Evolutionary conservation across 2,329 filamentous ascomycete species (phyloP).

Genomic region (Colletotrichum limetticola): DNA sequence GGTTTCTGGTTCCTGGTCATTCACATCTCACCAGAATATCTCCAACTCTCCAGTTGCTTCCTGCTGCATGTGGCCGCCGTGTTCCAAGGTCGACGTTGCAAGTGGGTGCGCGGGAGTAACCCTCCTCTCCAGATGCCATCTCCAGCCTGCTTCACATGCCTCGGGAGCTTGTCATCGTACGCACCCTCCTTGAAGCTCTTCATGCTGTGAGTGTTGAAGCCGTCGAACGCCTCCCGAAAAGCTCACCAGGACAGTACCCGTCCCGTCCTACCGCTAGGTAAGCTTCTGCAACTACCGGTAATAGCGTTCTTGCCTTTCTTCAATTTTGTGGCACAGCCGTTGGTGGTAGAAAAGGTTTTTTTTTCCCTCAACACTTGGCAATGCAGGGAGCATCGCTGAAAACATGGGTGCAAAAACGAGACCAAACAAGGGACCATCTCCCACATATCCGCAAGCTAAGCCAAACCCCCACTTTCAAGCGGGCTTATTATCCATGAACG

Average conservation of each 20-base stretch:
- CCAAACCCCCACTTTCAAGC: constrained; percentile 17
- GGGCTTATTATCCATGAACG: constrained; percentile 22
- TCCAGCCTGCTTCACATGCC: neutral
- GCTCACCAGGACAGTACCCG: neutral
- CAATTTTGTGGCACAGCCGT: neutral
- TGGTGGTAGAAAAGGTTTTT: neutral
- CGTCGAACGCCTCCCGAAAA: neutral
- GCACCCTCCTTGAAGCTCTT: neutral
- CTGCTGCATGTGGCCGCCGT: constrained; percentile 2
- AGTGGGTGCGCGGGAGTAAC: neutral
- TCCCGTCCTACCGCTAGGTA: neutral
- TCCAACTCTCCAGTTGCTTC: neutral
- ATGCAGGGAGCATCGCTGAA: constrained; percentile 26
- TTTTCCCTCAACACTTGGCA: constrained; percentile 28
- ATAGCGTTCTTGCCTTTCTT: neutral
- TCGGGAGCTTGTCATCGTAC: neutral
- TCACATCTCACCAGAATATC: constrained; percentile 16
- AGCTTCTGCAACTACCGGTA: neutral
- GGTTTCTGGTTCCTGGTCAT: constrained; percentile 7
- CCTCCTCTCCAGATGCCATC: constrained; percentile 3
- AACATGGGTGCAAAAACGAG: constrained; percentile 4
- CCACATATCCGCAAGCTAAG: constrained; percentile 29
- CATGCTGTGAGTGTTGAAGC: neutral
- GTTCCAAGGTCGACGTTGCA: neutral
- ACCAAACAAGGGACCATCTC: constrained; percentile 8